Evolutionary conservation across 208 protist genomes (phyloP).

Genomic region (Naegleria gruberi): DNA sequence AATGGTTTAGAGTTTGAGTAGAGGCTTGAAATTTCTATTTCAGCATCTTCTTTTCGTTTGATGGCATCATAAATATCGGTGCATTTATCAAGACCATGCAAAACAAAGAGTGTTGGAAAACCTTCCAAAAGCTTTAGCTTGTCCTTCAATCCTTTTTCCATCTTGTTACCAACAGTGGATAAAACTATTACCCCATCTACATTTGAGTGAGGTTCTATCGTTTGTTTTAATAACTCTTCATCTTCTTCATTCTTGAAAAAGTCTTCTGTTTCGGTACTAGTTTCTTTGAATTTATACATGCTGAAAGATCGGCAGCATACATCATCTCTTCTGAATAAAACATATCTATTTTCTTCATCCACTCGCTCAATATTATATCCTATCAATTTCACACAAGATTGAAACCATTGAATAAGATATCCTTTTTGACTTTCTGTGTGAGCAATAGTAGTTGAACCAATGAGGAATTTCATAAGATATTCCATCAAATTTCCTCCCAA

Average conservation of each 20-base stretch:
- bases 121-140: not conserved
- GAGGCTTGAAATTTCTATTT: not conserved
- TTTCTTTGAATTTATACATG: not conserved
- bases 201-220: not conserved
- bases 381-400: not conserved
- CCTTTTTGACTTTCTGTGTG: not conserved
- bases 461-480: not conserved
- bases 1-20: slow-evolving; percentile 12
- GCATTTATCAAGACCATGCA: slow-evolving; percentile 3
- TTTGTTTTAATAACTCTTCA: not conserved
- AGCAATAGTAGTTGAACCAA: not conserved
- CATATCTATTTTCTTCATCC: not conserved
- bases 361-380: not conserved
- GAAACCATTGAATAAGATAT: not conserved
- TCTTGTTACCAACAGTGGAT: not conserved
- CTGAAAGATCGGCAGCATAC: not conserved
- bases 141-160: not conserved
- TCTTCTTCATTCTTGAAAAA: not conserved
- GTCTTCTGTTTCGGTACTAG: too few species aligned
- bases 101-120: not conserved
- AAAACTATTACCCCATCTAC: slow-evolving; percentile 11
- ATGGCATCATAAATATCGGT: not conserved
- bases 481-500: not conserved
- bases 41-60: not conserved
- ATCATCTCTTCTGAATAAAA: too few species aligned